Conservation (phyloP, 2,329 filamentous ascomycete genomes). For the Phoma sp. region DNA sequence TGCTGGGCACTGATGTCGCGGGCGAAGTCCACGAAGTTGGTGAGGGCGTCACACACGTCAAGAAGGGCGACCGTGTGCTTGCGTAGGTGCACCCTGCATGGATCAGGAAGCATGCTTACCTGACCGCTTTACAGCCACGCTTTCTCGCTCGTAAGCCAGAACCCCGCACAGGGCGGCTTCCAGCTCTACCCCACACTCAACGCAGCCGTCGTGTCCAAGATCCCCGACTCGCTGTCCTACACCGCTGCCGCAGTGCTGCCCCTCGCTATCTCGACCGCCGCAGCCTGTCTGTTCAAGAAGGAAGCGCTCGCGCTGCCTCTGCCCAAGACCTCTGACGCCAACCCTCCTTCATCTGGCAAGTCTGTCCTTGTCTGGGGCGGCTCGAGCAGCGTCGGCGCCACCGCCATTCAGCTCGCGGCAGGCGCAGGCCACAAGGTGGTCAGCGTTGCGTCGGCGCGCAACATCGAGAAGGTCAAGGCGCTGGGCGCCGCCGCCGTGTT, state of each 20-base stretch:
- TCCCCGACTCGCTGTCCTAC: conserved; percentile 49
- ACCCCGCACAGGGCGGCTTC: conserved; percentile 38
- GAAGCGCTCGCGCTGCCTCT: conserved; percentile 48
- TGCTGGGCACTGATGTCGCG: conserved; percentile 52
- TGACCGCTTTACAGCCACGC: conserved; percentile 24
- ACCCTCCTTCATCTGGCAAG: conserved; percentile 40
- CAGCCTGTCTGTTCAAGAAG: conserved; percentile 51
- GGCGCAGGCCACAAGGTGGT: conserved; percentile 51
- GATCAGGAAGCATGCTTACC: neutral
- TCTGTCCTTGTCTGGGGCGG: conserved; percentile 61
- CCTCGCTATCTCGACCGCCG: conserved; percentile 53
- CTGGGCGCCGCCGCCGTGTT: conserved; percentile 40
- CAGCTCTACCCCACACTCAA: conserved; percentile 43
- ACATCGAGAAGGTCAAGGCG: conserved; percentile 35
- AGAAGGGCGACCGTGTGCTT: conserved; percentile 54
- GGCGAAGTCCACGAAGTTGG: conserved; percentile 56
- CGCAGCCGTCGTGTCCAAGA: conserved; percentile 42
- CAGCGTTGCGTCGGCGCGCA: conserved; percentile 46
- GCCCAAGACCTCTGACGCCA: conserved; percentile 44
- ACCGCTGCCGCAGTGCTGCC: conserved; percentile 51
- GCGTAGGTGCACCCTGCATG: conserved; percentile 30
- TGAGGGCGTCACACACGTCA: conserved; percentile 52
- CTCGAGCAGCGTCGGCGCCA: conserved; percentile 50
- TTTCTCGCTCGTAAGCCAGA: conserved; percentile 31
- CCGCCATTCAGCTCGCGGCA: conserved; percentile 53